Percentiles rank a stretch among this genome's conserved stretches.
Evolutionary conservation across 2,329 filamentous ascomycete species (phyloP).

Genomic region (Tolypocladium sp.): DNA sequence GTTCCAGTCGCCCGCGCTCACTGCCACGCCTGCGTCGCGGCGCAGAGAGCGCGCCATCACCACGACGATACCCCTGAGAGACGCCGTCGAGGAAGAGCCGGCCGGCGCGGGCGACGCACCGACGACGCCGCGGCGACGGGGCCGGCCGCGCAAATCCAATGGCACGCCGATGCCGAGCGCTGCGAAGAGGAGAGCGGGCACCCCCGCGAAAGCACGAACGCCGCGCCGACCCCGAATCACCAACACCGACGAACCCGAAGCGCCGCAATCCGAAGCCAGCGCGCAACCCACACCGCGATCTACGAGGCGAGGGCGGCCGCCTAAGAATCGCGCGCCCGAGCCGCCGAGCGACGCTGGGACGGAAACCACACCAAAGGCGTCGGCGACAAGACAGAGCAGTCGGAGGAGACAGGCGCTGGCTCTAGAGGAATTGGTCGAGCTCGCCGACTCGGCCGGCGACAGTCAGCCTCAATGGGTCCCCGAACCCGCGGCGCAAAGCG

Average conservation of each 20-base stretch:
- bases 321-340: constrained; percentile 16
- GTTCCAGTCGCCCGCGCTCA: constrained; percentile 31
- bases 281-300: constrained; percentile 22
- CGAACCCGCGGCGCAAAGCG: constrained; percentile 9
- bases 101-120: constrained; percentile 21
- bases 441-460: constrained; percentile 11
- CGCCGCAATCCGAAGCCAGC: constrained; percentile 10
- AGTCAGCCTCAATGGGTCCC: constrained; percentile 7
- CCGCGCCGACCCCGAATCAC: constrained; percentile 23
- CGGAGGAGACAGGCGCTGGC: constrained; percentile 13
- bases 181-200: constrained; percentile 35
- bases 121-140: constrained; percentile 31
- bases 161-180: constrained; percentile 40
- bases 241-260: constrained; percentile 17
- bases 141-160: constrained; percentile 39
- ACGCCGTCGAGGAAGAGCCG: constrained; percentile 20
- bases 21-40: constrained; percentile 22
- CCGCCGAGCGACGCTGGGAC: constrained; percentile 14
- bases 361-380: constrained; percentile 5
- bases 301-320: constrained; percentile 18
- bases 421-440: constrained; percentile 16
- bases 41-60: constrained; percentile 33
- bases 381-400: constrained; percentile 7
- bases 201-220: constrained; percentile 27
- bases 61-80: constrained; percentile 41